These are phyloP conservation scores for Thuja plicata DNA, from an alignment of 83 land plant genomes.

Conservation along the genomic window DNA sequence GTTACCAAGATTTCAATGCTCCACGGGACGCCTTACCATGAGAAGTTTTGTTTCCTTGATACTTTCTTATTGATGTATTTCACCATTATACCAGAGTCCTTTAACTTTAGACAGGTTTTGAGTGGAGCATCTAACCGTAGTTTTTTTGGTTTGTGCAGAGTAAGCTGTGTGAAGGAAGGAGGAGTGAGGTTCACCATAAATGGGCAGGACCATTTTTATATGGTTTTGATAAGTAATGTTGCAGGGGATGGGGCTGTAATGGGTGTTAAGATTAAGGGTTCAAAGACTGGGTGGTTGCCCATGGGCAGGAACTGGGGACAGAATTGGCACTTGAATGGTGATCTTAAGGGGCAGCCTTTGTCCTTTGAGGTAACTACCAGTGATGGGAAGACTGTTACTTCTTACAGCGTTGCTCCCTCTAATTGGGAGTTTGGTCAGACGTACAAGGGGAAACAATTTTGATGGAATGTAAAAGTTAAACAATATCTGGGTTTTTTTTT, in stretches of 20 bases:
- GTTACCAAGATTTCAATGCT: not conserved
- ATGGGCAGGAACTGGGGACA: slow-evolving; percentile 86
- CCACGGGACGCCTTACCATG: not conserved
- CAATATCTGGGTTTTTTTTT: not conserved
- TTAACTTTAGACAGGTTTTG: not conserved
- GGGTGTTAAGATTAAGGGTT: slow-evolving; percentile 65
- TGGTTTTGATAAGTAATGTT: slow-evolving; percentile 66
- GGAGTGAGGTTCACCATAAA: slow-evolving; percentile 54
- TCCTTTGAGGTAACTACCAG: slow-evolving; percentile 51
- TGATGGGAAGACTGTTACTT: slow-evolving; percentile 7
- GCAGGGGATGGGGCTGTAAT: slow-evolving; percentile 67
- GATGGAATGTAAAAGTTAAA: not conserved
- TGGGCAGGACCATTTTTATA: slow-evolving; percentile 44
- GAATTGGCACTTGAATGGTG: slow-evolving; percentile 65
- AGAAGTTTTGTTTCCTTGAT: not conserved
- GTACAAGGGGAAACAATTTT: slow-evolving; percentile 32
- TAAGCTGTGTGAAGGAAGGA: slow-evolving; percentile 62
- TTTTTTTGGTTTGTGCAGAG: slow-evolving; percentile 27
- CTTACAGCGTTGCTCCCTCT: slow-evolving; percentile 23
- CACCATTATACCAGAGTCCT: not conserved
- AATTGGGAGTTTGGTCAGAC: slow-evolving; percentile 47
- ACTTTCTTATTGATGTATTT: not conserved
- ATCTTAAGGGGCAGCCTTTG: slow-evolving; percentile 56
- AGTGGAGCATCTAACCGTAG: not conserved
- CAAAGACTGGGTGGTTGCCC: slow-evolving; percentile 62